Conservation (phyloP, 2,329 filamentous ascomycete genomes). For the Colletotrichum tamarilloi region DNA sequence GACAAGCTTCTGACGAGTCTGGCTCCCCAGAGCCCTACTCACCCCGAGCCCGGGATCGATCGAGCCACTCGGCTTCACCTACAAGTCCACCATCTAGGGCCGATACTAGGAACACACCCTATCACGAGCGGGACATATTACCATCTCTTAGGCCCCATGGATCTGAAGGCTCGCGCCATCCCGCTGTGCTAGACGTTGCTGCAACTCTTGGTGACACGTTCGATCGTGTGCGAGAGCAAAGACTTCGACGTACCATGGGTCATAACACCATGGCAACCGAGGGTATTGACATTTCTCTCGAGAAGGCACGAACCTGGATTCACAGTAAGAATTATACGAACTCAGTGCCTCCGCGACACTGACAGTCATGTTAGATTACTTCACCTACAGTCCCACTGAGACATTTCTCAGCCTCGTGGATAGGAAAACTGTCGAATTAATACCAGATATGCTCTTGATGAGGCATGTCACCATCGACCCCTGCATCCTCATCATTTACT, state of each 20-base stretch:
- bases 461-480: constrained; percentile 44
- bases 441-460: constrained; percentile 44
- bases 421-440: constrained; percentile 42
- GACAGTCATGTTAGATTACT: constrained; percentile 39
- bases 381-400: constrained; percentile 42
- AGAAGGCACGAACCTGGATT: constrained; percentile 43
- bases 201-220: constrained; percentile 44
- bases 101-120: background rate
- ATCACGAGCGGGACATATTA: background rate
- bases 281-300: constrained; percentile 41
- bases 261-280: constrained; percentile 39
- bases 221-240: constrained; percentile 41
- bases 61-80: background rate
- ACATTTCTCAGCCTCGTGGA: constrained; percentile 44
- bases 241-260: constrained; percentile 37
- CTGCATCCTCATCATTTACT: constrained; percentile 45
- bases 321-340: constrained; percentile 36
- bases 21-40: background rate
- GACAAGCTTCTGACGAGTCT: background rate
- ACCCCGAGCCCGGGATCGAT: background rate
- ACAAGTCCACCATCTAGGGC: background rate
- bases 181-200: constrained; percentile 39
- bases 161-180: background rate
- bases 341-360: background rate
- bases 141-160: background rate